Evolutionary conservation across 176 grass and related monocot genomes (phyloP).

Genomic region (Musa itinerans): DNA sequence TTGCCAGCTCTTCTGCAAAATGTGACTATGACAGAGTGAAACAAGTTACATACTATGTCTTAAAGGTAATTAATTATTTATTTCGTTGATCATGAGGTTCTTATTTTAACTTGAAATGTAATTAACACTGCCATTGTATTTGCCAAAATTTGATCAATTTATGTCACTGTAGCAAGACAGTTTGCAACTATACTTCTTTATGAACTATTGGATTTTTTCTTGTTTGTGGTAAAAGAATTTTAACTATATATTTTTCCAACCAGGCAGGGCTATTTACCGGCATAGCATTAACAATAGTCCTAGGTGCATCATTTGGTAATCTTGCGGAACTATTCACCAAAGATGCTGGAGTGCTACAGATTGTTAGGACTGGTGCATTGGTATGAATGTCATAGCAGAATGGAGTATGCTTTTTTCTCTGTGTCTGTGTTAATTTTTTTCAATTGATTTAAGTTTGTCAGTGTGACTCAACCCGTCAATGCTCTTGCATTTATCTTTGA

Average conservation of each 20-base stretch:
- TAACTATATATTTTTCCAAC: conserved; percentile 19
- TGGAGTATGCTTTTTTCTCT: conserved; percentile 5
- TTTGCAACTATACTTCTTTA: conserved; percentile 1
- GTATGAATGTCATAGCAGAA: conserved; percentile 31
- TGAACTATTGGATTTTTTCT: neutral
- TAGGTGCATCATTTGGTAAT: conserved; percentile 68
- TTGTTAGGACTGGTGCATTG: conserved; percentile 77
- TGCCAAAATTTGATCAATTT: neutral
- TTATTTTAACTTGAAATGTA: neutral
- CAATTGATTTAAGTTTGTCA: conserved; percentile 56
- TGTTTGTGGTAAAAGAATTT: neutral
- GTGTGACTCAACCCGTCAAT: conserved; percentile 88
- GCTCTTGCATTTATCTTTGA: conserved; percentile 93
- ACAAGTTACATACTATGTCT: conserved; percentile 42
- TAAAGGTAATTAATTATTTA: conserved; percentile 50
- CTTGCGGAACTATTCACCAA: conserved; percentile 74
- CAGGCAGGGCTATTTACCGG: conserved; percentile 66
- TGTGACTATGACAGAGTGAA: conserved; percentile 67
- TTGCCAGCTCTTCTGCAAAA: conserved; percentile 74
- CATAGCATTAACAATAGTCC: conserved; percentile 55
- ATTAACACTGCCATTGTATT: neutral
- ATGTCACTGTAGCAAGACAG: conserved; percentile 6
- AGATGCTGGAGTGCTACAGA: conserved; percentile 63
- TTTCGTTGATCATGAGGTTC: neutral
- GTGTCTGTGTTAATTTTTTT: conserved; percentile 3